Conservation (phyloP, 345 rosid genomes). For the Camelina sativa region DNA sequence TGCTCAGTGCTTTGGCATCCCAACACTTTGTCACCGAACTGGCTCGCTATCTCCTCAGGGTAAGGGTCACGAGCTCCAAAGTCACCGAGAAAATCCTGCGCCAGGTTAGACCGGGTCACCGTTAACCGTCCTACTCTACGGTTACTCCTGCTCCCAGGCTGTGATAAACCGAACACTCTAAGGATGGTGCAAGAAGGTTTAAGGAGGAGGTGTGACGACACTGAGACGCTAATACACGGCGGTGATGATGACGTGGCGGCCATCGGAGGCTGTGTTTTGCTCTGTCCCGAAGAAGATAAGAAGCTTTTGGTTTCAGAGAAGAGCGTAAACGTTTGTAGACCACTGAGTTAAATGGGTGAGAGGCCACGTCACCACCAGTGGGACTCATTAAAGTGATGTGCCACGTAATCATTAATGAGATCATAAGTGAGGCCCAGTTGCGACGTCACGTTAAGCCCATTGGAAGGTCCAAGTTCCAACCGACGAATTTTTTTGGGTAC, state of each 20-base stretch:
- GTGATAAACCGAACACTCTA: conserved; percentile 24
- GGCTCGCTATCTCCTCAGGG: conserved; percentile 73
- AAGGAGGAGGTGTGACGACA: conserved; percentile 32
- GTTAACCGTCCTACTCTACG: conserved; percentile 33
- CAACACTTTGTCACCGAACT: conserved; percentile 80
- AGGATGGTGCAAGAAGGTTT: conserved; percentile 36
- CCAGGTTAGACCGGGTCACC: conserved; percentile 31
- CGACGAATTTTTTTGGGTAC: too few relatives aligned
- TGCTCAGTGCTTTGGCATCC: conserved; percentile 74
- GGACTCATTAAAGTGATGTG: neutral
- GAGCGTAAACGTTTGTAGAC: conserved; percentile 10
- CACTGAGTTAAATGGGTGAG: conserved; percentile 24
- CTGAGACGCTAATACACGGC: conserved; percentile 36
- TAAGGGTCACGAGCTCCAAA: conserved; percentile 45
- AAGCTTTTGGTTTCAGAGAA: neutral
- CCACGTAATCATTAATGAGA: neutral
- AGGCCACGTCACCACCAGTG: conserved; percentile 10
- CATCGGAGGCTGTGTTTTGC: conserved; percentile 34
- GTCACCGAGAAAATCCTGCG: conserved; percentile 44
- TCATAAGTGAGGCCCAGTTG: neutral
- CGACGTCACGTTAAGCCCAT: conserved; percentile 25
- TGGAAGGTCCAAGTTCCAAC: too few relatives aligned
- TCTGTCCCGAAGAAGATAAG: conserved; percentile 25
- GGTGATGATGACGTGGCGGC: conserved; percentile 48
- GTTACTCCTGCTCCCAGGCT: neutral